These are phyloP conservation scores for Phytopythium ostracodes DNA, from an alignment of 352 stramenopile species.

Conservation along the genomic window DNA sequence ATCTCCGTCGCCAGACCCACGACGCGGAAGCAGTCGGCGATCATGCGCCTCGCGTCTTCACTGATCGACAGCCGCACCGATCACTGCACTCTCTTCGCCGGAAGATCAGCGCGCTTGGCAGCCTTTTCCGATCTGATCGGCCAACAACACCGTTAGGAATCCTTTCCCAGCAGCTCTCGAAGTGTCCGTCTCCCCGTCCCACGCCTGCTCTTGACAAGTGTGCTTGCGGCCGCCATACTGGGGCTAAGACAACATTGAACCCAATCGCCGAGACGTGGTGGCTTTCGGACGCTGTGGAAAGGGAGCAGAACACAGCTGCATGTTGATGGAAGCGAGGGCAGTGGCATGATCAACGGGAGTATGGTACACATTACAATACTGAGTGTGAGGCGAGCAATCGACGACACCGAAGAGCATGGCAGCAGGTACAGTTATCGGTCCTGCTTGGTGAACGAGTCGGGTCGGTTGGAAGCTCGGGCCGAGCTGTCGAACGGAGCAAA, in stretches of 20 bases:
- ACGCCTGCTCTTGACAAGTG: no score
- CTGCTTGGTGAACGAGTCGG: no score
- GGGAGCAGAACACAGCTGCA: not conserved
- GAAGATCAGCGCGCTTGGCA: not conserved
- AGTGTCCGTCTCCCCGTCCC: not conserved
- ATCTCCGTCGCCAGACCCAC: conserved; percentile 40
- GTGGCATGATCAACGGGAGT: no score
- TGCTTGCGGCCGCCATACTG: no score
- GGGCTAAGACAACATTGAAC: no score
- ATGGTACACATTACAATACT: no score
- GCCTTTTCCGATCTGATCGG: not conserved
- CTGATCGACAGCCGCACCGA: conserved; percentile 4
- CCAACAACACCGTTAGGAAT: not conserved
- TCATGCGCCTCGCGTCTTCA: conserved; percentile 3
- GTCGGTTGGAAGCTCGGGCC: no score
- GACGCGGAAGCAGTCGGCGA: conserved; percentile 34
- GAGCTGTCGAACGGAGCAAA: no score
- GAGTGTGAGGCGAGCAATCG: no score
- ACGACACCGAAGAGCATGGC: no score
- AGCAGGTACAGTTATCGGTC: no score
- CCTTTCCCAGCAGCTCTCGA: not conserved
- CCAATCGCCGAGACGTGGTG: no score
- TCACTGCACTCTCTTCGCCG: not conserved
- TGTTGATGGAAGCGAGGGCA: not conserved
- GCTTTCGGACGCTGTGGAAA: not conserved